These are phyloP conservation scores for Fusarium zealandicum DNA, from an alignment of 2,329 filamentous ascomycete genomes.

Conservation along the genomic window DNA sequence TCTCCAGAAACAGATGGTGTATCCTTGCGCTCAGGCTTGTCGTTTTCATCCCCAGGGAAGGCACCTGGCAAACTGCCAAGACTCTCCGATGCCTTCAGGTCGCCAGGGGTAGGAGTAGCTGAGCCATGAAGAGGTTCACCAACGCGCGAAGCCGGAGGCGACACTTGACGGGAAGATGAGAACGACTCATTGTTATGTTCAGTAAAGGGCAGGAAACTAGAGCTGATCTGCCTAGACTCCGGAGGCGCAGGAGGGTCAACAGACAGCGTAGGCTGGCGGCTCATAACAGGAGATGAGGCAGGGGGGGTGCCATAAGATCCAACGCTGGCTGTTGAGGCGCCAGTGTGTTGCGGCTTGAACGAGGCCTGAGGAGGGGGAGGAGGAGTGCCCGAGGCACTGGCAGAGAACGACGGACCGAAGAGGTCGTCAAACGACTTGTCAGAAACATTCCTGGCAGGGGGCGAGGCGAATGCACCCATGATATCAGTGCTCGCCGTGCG, in stretches of 20 bases:
- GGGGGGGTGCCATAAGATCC: constrained; percentile 62
- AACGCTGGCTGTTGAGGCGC: constrained; percentile 60
- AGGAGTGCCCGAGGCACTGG: constrained; percentile 52
- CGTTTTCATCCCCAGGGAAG: constrained; percentile 49
- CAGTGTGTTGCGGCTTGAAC: constrained; percentile 63
- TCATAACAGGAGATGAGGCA: constrained; percentile 68
- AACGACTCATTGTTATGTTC: constrained; percentile 71
- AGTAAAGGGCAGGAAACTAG: constrained; percentile 76
- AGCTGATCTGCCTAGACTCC: constrained; percentile 79
- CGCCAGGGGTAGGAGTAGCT: constrained; percentile 39
- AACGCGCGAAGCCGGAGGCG: constrained; percentile 67
- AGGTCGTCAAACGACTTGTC: constrained; percentile 85
- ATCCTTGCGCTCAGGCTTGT: constrained; percentile 43
- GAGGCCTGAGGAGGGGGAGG: constrained; percentile 50
- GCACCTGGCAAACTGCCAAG: constrained; percentile 40
- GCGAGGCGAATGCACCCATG: constrained; percentile 60
- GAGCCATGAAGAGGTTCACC: constrained; percentile 56
- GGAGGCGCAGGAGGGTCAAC: constrained; percentile 68
- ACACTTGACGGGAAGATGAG: constrained; percentile 79
- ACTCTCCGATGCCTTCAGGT: constrained; percentile 28
- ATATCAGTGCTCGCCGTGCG: constrained; percentile 68
- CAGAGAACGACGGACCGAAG: constrained; percentile 74
- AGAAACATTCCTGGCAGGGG: constrained; percentile 56
- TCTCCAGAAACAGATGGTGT: constrained; percentile 46
- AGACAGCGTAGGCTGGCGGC: constrained; percentile 66